Evolutionary conservation across 2,329 filamentous ascomycete genomes (phyloP).

Genomic region (Proliferodiscus dingleyae): DNA sequence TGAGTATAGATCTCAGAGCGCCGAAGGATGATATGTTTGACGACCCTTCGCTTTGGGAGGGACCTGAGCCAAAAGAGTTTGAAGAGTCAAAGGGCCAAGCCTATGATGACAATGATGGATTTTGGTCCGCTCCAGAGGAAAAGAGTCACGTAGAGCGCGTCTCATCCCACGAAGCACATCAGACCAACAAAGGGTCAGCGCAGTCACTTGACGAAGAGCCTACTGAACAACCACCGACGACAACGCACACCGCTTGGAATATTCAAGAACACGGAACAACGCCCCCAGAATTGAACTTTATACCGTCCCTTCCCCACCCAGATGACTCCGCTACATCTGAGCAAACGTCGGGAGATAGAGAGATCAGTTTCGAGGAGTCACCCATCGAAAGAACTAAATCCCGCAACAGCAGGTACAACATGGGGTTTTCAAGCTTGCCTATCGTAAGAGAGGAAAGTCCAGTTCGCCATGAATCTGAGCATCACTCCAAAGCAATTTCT

Average conservation of each 20-base stretch:
- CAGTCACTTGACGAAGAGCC: not conserved
- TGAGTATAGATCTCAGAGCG: constrained; percentile 37
- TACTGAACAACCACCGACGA: not conserved
- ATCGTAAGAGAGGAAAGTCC: constrained; percentile 26
- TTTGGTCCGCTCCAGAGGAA: constrained; percentile 32
- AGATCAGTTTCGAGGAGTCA: constrained; percentile 3
- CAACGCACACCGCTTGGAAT: constrained; percentile 2
- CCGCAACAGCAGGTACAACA: constrained; percentile 14
- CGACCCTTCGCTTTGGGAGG: constrained; percentile 41
- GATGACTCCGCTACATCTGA: constrained; percentile 4
- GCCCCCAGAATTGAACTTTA: not conserved
- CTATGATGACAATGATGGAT: constrained; percentile 26
- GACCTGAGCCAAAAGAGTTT: constrained; percentile 33
- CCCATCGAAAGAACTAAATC: constrained; percentile 11
- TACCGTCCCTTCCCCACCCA: not conserved
- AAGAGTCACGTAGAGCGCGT: constrained; percentile 7
- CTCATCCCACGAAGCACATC: constrained; percentile 6
- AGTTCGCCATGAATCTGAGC: constrained; percentile 14
- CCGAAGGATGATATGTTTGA: constrained; percentile 41
- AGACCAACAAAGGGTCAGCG: constrained; percentile 1
- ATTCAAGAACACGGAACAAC: not conserved
- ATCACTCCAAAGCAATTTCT: constrained; percentile 6
- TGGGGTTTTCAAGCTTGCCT: constrained; percentile 24
- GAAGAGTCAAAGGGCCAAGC: constrained; percentile 22
- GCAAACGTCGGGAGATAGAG: constrained; percentile 5